Evolutionary conservation across 306 rosid genomes (phyloP).

Genomic region (Benincasa hispida): DNA sequence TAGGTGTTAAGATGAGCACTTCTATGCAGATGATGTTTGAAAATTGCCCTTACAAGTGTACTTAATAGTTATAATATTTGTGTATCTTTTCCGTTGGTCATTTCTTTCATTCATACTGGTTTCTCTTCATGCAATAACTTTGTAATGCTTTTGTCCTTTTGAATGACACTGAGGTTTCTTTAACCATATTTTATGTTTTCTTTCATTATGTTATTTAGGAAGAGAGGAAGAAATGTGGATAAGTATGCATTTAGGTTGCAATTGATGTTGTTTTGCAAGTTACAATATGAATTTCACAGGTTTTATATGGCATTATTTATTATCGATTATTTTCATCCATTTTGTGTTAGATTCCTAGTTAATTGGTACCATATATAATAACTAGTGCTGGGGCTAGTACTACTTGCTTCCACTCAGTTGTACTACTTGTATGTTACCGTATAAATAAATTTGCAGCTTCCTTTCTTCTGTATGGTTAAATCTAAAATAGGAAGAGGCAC

Average conservation of each 20-base stretch:
- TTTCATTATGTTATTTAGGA: too few species aligned
- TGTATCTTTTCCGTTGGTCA: neutral
- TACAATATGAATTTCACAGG: neutral
- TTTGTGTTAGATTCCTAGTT: neutral
- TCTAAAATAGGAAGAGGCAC: neutral
- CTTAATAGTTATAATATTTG: neutral
- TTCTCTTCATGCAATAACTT: neutral
- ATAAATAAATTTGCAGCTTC: neutral
- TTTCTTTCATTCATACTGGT: neutral
- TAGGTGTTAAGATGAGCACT: neutral
- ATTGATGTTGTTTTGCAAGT: neutral
- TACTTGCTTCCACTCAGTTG: neutral
- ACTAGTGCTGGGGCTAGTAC: neutral
- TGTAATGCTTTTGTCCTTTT: neutral
- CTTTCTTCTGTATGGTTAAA: neutral
- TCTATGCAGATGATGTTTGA: neutral
- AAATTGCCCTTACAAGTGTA: neutral
- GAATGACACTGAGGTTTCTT: neutral
- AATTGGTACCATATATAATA: neutral
- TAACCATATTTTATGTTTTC: neutral
- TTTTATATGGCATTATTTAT: neutral
- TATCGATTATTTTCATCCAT: neutral
- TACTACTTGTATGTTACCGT: neutral
- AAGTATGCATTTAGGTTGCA: neutral
- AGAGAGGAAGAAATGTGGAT: neutral